These are phyloP conservation scores for Pseudogymnoascus sp. DNA, from an alignment of 2,329 filamentous ascomycete species.

Conservation along the genomic window DNA sequence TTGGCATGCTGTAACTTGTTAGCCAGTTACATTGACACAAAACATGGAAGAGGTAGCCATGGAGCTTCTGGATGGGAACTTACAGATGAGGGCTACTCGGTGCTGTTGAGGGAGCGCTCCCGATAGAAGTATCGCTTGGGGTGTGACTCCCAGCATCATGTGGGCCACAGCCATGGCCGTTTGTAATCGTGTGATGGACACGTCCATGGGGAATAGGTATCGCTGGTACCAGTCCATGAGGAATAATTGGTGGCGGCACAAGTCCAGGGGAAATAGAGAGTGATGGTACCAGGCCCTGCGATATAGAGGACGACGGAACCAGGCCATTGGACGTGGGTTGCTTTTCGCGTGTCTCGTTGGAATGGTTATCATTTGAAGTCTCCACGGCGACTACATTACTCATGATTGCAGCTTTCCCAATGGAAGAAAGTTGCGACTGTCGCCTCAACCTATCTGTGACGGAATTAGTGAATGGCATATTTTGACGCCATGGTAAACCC, in stretches of 20 bases:
- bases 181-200: background rate
- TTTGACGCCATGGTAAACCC: background rate
- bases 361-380: conserved; percentile 23
- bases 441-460: background rate
- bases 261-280: conserved; percentile 12
- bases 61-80: background rate
- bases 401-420: conserved; percentile 10
- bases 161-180: background rate
- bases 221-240: conserved; percentile 11
- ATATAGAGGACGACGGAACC: background rate
- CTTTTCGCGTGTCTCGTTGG: conserved; percentile 16
- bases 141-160: background rate
- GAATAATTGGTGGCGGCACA: background rate
- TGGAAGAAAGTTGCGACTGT: conserved; percentile 4
- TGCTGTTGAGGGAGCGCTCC: background rate
- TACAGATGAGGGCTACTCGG: conserved; percentile 6
- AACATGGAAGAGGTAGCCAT: background rate
- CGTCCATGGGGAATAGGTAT: conserved; percentile 2
- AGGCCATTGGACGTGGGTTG: conserved; percentile 16
- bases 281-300: conserved; percentile 10
- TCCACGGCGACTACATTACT: conserved; percentile 25
- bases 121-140: background rate
- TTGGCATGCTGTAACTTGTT: conserved; percentile 45
- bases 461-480: background rate
- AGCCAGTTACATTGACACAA: background rate